Evolutionary conservation across 2,329 filamentous ascomycete species (phyloP), one percentile per base, ranked within the genome.

Genomic region (Exophiala calicioides): DNA sequence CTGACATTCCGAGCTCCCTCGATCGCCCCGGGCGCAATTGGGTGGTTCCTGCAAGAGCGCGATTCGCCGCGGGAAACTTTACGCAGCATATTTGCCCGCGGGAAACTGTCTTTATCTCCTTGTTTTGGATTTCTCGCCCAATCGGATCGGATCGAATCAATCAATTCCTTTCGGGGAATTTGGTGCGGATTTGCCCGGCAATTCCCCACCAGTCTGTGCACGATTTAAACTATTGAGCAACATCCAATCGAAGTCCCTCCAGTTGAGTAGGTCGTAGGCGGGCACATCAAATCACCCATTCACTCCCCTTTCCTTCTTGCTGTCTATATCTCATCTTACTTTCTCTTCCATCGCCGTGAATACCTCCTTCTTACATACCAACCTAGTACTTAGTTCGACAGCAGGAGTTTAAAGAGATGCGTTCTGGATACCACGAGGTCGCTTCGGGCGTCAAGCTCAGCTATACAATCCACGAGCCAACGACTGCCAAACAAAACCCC

Each of bases 391-490:
- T 19, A 16, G 21, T 15, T 26, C 35, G 18, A 7, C 20, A 3
- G 20, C 16, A 20, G 20, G 35, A 38, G 35, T 38, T 26, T 38
- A n/a, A 12, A 26, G 35, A 38, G 21, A 38, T 38, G 35, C 20
- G 18, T 16, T 38, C 35, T 19, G 35, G 35, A 19, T 38, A 38
- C 20, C 35, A 38, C 16, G 35, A 38, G 20, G 35, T 38, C 35
- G 8, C 35, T 15, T 20, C 35, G 1, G 35, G 35, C 13, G 24
- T 6, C 35, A 13, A 26, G 35, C 16, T 38, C 35, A 38, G 16
- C 35, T 38, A 38, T 26, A 38, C 35, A 5, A 38, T 38, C 35
- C 35, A 38, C 35, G 20, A 16, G 15, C 35, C 35, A 9, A 38
- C 35, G 35, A 26, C n/a, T 38, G 12, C 21, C 4, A 7, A 26